A percentile compares a stretch with the other conserved stretches of the same genome.
Conservation (phyloP, 495 filamentous ascomycete genomes). For the Neurospora sp. region DNA sequence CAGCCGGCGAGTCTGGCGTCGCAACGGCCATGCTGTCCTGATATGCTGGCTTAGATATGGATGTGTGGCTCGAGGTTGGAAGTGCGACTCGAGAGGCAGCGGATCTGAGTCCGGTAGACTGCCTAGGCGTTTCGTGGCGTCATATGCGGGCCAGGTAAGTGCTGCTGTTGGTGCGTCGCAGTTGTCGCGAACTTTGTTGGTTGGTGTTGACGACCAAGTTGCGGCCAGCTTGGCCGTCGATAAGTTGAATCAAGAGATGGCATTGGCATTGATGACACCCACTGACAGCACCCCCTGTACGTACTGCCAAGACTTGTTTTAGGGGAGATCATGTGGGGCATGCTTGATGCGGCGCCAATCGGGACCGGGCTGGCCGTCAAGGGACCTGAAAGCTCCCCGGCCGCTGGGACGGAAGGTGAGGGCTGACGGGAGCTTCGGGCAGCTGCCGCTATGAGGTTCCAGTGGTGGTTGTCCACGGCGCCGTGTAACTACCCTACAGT, state of each 20-base stretch:
- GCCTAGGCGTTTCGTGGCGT: not conserved
- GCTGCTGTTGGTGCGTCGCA: not conserved
- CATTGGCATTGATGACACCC: not conserved
- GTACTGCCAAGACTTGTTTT: not conserved
- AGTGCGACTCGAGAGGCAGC: not conserved
- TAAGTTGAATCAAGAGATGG: not conserved
- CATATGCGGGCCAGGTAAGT: not conserved
- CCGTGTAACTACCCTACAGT: not conserved
- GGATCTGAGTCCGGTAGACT: not conserved
- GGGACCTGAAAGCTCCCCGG: not conserved
- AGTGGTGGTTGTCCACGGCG: not conserved
- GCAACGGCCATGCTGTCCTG: constrained; percentile 11
- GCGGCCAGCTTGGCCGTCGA: not conserved
- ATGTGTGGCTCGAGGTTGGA: not conserved
- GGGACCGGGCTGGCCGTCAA: not conserved
- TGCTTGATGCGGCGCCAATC: not conserved
- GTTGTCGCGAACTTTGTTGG: not conserved
- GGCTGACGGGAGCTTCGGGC: not conserved
- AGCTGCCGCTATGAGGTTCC: not conserved
- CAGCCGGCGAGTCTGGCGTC: constrained; percentile 1
- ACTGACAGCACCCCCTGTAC: not conserved
- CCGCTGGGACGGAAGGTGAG: not conserved
- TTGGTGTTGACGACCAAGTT: not conserved
- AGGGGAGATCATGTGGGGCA: not conserved
- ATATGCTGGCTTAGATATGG: not conserved